A percentile compares a stretch with the other conserved stretches of the same genome.
These are phyloP conservation scores for Rhododendron mucronatum DNA, from an alignment of 148 eudicot genomes.

Conservation along the genomic window DNA sequence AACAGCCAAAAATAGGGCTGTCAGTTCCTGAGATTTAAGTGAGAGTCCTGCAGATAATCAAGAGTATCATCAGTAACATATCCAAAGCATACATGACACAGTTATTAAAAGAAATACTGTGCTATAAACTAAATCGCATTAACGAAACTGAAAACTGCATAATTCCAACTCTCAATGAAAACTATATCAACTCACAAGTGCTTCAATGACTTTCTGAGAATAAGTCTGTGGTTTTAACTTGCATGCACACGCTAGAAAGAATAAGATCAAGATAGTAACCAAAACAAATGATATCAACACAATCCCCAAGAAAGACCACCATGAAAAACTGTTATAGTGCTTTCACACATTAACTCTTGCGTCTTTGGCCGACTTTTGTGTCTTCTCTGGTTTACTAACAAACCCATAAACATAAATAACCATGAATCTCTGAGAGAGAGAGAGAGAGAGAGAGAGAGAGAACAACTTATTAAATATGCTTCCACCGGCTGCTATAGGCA, in stretches of 20 bases:
- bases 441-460: neutral
- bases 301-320: neutral
- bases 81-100: neutral
- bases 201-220: neutral
- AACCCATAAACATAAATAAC: neutral
- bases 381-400: neutral
- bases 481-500: neutral
- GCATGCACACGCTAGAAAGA: neutral
- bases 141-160: neutral
- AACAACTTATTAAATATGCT: neutral
- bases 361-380: neutral
- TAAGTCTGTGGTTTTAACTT: neutral
- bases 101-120: neutral
- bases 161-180: neutral
- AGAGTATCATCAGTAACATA: neutral
- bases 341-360: neutral
- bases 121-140: neutral
- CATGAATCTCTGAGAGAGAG: neutral
- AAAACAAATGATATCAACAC: neutral
- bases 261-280: neutral
- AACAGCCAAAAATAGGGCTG: slow-evolving; percentile 88
- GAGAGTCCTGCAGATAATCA: slow-evolving; percentile 66
- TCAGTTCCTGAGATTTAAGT: slow-evolving; percentile 79
- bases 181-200: neutral
- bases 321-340: neutral